Conservation (phyloP, 2,329 filamentous ascomycete genomes). For the Gliomastix tumulicola region DNA sequence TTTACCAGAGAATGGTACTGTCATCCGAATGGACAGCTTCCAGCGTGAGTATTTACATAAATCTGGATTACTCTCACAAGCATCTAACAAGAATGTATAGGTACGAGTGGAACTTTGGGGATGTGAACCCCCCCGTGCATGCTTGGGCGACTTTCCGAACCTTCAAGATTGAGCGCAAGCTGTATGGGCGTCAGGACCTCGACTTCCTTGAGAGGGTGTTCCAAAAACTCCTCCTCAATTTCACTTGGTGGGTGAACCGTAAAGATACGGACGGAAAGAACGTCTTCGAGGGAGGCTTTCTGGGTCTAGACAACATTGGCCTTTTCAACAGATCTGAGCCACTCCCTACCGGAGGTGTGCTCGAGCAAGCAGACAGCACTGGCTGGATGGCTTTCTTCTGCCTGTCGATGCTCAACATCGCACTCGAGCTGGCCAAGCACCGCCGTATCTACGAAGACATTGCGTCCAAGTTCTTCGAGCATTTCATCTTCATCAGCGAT, state of each 20-base stretch:
- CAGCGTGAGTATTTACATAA: constrained; percentile 67
- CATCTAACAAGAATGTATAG: too few species aligned
- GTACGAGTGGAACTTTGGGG: constrained; percentile 95
- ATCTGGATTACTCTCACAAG: constrained; percentile 7
- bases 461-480: constrained; percentile 97
- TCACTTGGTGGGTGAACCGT: constrained; percentile 99
- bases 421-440: constrained; percentile 90
- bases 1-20: constrained; percentile 99
- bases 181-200: constrained; percentile 89
- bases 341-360: constrained; percentile 82
- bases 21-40: constrained; percentile 92
- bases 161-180: constrained; percentile 97
- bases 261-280: constrained; percentile 95
- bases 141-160: constrained; percentile 93
- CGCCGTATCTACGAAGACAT: constrained; percentile 93
- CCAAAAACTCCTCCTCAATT: constrained; percentile 91
- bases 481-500: constrained; percentile 96
- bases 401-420: constrained; percentile 93
- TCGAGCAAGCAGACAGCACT: constrained; percentile 95
- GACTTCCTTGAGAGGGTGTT: constrained; percentile 96
- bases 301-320: constrained; percentile 94
- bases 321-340: constrained; percentile 96
- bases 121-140: constrained; percentile 94
- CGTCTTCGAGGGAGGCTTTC: constrained; percentile 92
- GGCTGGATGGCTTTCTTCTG: constrained; percentile 99